phyloP scores from a whole-genome alignment of 257 asterid species.

The Mitragyna speciosa region DNA sequence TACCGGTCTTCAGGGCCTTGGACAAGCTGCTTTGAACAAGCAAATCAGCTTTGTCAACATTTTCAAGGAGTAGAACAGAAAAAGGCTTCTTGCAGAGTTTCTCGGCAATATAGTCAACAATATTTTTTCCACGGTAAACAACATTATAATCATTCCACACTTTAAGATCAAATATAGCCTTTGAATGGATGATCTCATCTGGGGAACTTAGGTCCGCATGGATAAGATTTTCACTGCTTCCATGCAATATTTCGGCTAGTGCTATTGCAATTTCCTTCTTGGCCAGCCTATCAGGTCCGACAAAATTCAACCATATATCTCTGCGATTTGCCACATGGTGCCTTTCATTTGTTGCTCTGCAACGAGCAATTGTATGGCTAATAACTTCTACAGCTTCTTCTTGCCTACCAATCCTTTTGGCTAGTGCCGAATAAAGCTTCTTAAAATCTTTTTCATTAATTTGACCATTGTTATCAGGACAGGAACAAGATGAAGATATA shows the following conservation, averaged over 20 bases:
- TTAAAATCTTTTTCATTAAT: conserved; percentile 50
- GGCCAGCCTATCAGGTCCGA: conserved; percentile 67
- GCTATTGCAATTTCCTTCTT: conserved; percentile 62
- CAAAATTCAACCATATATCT: conserved; percentile 60
- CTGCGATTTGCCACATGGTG: conserved; percentile 35
- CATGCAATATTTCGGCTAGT: conserved; percentile 56
- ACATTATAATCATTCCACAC: conserved; percentile 35
- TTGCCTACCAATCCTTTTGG: conserved; percentile 54
- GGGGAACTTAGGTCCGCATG: conserved; percentile 53
- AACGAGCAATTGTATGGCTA: conserved; percentile 42
- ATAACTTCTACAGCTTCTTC: conserved; percentile 60
- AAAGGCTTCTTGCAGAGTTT: conserved; percentile 58
- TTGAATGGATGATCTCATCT: conserved; percentile 31
- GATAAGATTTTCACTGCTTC: conserved; percentile 54
- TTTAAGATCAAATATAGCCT: conserved; percentile 29
- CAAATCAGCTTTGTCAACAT: conserved; percentile 65
- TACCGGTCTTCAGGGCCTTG: conserved; percentile 55
- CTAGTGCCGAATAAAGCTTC: conserved; percentile 47
- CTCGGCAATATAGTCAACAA: conserved; percentile 68
- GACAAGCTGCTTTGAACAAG: conserved; percentile 64
- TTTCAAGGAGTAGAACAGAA: conserved; percentile 66
- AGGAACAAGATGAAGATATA: conserved; percentile 30
- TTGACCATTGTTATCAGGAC: conserved; percentile 18
- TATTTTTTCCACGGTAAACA: conserved; percentile 55
- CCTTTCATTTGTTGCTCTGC: conserved; percentile 23